Base-by-base conservation (phyloP, 371 early-diverging fungal species). In the Lichtheimia ornata region DNA sequence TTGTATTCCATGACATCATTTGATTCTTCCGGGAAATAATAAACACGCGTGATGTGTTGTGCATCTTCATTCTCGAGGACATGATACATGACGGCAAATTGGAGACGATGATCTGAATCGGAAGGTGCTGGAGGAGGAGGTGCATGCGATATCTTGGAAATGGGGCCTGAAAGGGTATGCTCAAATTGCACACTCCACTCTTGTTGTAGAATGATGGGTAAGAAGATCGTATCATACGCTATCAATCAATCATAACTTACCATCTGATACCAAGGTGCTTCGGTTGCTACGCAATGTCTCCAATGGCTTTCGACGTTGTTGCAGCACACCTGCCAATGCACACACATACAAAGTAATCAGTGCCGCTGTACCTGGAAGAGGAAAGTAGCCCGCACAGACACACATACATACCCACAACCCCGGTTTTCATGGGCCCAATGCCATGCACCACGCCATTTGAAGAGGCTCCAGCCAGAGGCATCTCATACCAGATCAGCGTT, bases 51-150 rank as follows among this genome's bases (percentile, higher is more conserved):
- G 59, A 63, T 71, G 60, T 76, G 70, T 15, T 60, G 63, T 2
- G 73, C 59, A 25, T 45, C 60, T 41, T 77, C 76, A 43, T 73
- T 65, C 2, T 76, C 51, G 18, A 81, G 41, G 15, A 67, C 64
- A 44, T 76, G 74, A 53, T 81, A 76, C 24, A 81, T 40, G 4
- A 72, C 64, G 2, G 70, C 70, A 47, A 75, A 73, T 40, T 71
- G 65, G 4, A 65, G 52, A 27, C 53, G 50, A 24, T 43, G 52
- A 42, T 27, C 59, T 50, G 30, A 30, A 15, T 58, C 13, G 14
- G 47, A 47, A 47, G n/a, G 17, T 35, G 11, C 35, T 40, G 30
- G 54, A 41, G 47, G 45, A 9, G 45, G 51, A 45, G 61, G 58
- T 6, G 63, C 52, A 22, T 43, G 42, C 9, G 74, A 73, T 25